Percentiles rank a stretch among this genome's conserved stretches.
These are phyloP conservation scores for Citrus mangshanensis DNA, from an alignment of 345 rosid species.

Conservation along the genomic window DNA sequence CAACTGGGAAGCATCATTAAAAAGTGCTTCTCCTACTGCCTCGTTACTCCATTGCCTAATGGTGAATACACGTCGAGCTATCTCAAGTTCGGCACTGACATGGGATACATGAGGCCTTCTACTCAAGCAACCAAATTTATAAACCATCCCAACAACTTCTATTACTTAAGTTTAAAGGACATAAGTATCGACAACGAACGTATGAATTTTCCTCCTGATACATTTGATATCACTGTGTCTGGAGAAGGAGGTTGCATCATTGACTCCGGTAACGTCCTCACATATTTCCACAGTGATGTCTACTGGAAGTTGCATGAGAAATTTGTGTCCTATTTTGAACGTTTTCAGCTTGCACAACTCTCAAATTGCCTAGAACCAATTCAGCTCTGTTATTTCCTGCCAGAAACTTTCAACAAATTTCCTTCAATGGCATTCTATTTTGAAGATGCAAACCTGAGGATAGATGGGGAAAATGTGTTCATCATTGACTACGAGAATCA, in stretches of 20 bases:
- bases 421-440: too few species aligned
- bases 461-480: too few species aligned
- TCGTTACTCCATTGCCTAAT: background rate
- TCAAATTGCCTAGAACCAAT: background rate
- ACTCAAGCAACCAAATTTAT: background rate
- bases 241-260: background rate
- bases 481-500: too few species aligned
- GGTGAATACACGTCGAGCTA: background rate
- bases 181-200: background rate
- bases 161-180: background rate
- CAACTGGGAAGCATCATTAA: background rate
- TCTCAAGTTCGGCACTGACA: background rate
- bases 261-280: background rate
- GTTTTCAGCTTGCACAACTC: background rate
- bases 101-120: background rate
- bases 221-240: background rate
- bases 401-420: background rate
- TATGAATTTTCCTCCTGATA: background rate
- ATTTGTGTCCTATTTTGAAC: background rate
- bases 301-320: background rate
- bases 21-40: background rate
- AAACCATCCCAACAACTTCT: background rate
- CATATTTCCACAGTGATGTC: background rate
- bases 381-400: background rate
- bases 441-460: too few species aligned